Base-by-base conservation (phyloP, 2,329 filamentous ascomycete genomes). In the Fusarium sublunatum region DNA sequence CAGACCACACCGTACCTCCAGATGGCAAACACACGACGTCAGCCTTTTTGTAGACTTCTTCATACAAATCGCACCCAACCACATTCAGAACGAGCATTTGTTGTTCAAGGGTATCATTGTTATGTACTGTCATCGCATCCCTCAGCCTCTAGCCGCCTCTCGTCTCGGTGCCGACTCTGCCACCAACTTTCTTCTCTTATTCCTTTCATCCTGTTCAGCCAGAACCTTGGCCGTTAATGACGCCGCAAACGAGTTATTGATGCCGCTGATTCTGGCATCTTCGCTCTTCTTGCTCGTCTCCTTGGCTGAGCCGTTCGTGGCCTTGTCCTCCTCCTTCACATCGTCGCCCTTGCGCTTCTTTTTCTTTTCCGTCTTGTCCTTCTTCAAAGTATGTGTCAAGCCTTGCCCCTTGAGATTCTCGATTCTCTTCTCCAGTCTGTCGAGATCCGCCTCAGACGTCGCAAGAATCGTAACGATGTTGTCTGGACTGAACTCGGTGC, bases 201-300 rank as follows among this genome's bases (percentile, higher is more conserved):
- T 93, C 53, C 86, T 83, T 70, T 90, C 88, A 46, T 94, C 91
- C 74, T 97, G 92, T 71, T 98, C 94, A 24, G 90, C 89, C 25
- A 98, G 75, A 0, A 99, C 93, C 68, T 89, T 93, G 1, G 91
- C 91, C 0, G 94, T 96, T 39, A 99, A 78, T 4, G 88, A 90
- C 0, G 94, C 93, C 0, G 95, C 95, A 52, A 91, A 86, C 0
- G 91, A 82, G 69, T 98, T 96, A 75, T 97, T 97, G 75, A 98
- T 97, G 10, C 89, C 87, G 49, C 82, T 80, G 42, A 79, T 75
- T 43, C 79, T 76, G 2, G 72, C 73, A 36, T 76, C 72, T 1
- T 65, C 50, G 53, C 74, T 75, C 56, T 77, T 81, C 29, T 70
- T 71, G 11, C 58, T 57, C 5, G 61, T 55, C 11, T 53, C 45